These are phyloP conservation scores for Apophysomyces sp. DNA, from an alignment of 371 early-diverging fungal genomes.

Conservation along the genomic window DNA sequence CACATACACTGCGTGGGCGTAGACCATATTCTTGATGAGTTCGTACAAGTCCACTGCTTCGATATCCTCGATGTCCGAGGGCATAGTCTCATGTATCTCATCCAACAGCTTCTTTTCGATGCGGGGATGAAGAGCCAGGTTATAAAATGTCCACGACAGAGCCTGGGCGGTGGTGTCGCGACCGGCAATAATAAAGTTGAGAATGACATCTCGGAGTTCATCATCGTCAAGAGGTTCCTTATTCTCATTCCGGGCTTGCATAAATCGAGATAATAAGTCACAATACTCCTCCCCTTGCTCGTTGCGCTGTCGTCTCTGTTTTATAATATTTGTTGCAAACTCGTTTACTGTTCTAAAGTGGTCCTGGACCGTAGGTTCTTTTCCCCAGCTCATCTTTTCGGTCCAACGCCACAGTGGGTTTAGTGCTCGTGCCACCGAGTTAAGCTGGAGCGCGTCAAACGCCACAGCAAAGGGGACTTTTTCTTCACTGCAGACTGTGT, in stretches of 20 bases:
- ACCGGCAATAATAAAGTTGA: constrained; percentile 60
- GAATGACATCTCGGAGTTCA: constrained; percentile 50
- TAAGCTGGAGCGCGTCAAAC: neutral
- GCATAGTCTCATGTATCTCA: constrained; percentile 43
- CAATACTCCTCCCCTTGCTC: constrained; percentile 13
- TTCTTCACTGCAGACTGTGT: neutral
- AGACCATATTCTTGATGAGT: constrained; percentile 39
- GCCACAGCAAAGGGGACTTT: neutral
- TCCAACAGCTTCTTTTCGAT: constrained; percentile 39
- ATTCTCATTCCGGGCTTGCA: constrained; percentile 33
- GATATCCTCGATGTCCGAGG: constrained; percentile 16
- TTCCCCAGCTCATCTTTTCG: neutral
- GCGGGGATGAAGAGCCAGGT: constrained; percentile 43
- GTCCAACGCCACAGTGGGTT: neutral
- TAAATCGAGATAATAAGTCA: constrained; percentile 41
- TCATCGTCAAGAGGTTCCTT: constrained; percentile 31
- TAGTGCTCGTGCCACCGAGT: neutral
- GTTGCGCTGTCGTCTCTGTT: constrained; percentile 27
- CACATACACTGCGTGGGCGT: constrained; percentile 25
- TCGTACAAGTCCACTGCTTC: constrained; percentile 47
- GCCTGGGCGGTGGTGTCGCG: constrained; percentile 77
- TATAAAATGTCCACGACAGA: constrained; percentile 65
- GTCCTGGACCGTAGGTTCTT: constrained; percentile 16
- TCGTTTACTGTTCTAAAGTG: constrained; percentile 31
- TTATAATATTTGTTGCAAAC: constrained; percentile 50